Evolutionary conservation across 768 basidiomycete species (phyloP), one percentile per base, ranked within the genome.

Genomic region (Phanerochaete sordida): DNA sequence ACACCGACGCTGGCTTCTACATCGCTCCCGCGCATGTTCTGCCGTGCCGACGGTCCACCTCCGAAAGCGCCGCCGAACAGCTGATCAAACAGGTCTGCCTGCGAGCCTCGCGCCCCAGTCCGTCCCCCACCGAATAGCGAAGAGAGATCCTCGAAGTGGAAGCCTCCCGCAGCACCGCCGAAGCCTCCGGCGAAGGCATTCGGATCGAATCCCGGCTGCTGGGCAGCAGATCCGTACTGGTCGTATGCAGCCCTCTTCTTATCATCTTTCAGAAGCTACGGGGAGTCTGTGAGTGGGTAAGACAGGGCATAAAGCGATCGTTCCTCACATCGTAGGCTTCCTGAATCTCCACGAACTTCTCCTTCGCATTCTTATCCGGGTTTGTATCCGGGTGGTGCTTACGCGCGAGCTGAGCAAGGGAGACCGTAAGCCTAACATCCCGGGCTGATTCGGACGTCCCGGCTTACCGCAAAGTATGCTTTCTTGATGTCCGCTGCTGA

Each of bases 371-470:
- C 68, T 93, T 90, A 75, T 96, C 93, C 44, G 93, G 90, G 75
- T 95, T 98, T 13, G 95, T 95, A 70, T 99, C 97, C 0, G 97
- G 97, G 73, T 99, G 97, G 69, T 90, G 97, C 79, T 98, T 96
- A 62, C 96, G 91, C 19, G 97, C 97, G 64, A 99, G 88, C 96
- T 97, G 69, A 33, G 24, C 45, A 15, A n/a, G 43, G 46, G 30
- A 35, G 64, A 23, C 5, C 21, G 35, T 57, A 62, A 56, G 66
- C 66, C 62, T 24, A 11, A 5, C 21, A 24, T 24, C 27, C 6
- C 26, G 30, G 54, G n/a, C 43, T 28, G 30, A 39, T 28, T 55
- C 39, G 59, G 9, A 43, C 44, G 44, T 16, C 6, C 26, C 43
- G 16, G 73, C 91, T 68, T 72, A 97, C 96, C 70, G 91, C 81